Evolutionary conservation across 148 eudicot genomes (phyloP).

Genomic region (Oxyria digyna): DNA sequence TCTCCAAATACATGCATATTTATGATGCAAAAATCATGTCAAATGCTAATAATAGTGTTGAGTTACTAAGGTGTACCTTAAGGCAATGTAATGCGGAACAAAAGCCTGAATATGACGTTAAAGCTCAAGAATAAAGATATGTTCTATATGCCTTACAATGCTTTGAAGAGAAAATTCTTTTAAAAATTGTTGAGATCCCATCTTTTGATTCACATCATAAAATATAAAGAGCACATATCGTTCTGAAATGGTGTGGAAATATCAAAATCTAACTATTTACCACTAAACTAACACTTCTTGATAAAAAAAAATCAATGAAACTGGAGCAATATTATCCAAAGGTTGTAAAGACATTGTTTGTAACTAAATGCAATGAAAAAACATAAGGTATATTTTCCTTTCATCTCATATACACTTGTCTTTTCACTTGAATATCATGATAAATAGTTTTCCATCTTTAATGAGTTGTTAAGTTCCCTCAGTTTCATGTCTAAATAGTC

Average conservation of each 20-base stretch:
- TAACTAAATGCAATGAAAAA: constrained; percentile 10
- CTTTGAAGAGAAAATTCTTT: constrained; percentile 62
- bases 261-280: constrained; percentile 29
- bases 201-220: constrained; percentile 42
- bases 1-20: constrained; percentile 13
- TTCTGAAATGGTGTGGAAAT: constrained; percentile 56
- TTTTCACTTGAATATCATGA: neutral
- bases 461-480: neutral
- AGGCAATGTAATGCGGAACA: constrained; percentile 61
- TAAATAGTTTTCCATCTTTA: neutral
- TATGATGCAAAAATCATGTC: constrained; percentile 24
- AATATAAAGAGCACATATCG: constrained; percentile 48
- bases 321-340: constrained; percentile 35
- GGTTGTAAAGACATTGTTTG: constrained; percentile 49
- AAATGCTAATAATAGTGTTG: constrained; percentile 41
- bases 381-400: neutral
- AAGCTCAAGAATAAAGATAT: constrained; percentile 21
- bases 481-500: neutral
- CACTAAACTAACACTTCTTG: constrained; percentile 60
- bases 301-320: constrained; percentile 40
- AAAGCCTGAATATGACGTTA: constrained; percentile 15
- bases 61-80: constrained; percentile 46
- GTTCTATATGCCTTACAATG: constrained; percentile 34
- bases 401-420: neutral
- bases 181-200: constrained; percentile 35